These are phyloP conservation scores for Clarireedia sp. DNA, from an alignment of 2,329 filamentous ascomycete genomes.

Conservation along the genomic window DNA sequence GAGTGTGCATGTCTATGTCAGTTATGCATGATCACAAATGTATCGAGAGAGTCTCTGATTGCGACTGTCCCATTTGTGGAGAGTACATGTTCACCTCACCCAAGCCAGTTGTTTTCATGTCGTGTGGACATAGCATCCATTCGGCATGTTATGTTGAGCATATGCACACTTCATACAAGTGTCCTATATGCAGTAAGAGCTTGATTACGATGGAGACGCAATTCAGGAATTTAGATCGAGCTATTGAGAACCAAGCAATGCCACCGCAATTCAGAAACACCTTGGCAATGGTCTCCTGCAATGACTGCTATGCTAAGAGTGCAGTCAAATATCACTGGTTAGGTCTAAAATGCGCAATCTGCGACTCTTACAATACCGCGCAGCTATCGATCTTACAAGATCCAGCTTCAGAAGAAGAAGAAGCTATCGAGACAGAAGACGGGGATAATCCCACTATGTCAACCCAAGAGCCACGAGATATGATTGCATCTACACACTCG, in stretches of 20 bases:
- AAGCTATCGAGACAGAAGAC: slow-evolving; percentile 19
- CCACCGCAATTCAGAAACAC: slow-evolving; percentile 73
- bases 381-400: slow-evolving; percentile 53
- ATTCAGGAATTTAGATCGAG: slow-evolving; percentile 82
- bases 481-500: slow-evolving; percentile 7
- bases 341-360: slow-evolving; percentile 77
- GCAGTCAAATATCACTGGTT: slow-evolving; percentile 90
- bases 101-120: slow-evolving; percentile 84
- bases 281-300: slow-evolving; percentile 79
- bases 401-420: slow-evolving; percentile 22
- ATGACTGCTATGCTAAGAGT: slow-evolving; percentile 86
- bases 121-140: slow-evolving; percentile 93
- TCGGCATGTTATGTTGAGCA: slow-evolving; percentile 81
- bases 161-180: slow-evolving; percentile 87
- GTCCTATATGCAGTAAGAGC: slow-evolving; percentile 91
- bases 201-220: slow-evolving; percentile 96
- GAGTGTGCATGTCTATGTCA: slow-evolving; percentile 86
- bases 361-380: slow-evolving; percentile 61
- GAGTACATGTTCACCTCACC: slow-evolving; percentile 95
- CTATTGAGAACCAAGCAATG: slow-evolving; percentile 88
- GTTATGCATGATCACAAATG: slow-evolving; percentile 83
- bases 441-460: slow-evolving; percentile 14
- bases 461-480: slow-evolving; percentile 15
- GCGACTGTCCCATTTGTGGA: slow-evolving; percentile 92
- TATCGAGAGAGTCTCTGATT: slow-evolving; percentile 89